Evolutionary conservation across 1,284 basidiomycete species (phyloP), one percentile per base, ranked within the genome.

Genomic region (Heterobasidion parviporum): DNA sequence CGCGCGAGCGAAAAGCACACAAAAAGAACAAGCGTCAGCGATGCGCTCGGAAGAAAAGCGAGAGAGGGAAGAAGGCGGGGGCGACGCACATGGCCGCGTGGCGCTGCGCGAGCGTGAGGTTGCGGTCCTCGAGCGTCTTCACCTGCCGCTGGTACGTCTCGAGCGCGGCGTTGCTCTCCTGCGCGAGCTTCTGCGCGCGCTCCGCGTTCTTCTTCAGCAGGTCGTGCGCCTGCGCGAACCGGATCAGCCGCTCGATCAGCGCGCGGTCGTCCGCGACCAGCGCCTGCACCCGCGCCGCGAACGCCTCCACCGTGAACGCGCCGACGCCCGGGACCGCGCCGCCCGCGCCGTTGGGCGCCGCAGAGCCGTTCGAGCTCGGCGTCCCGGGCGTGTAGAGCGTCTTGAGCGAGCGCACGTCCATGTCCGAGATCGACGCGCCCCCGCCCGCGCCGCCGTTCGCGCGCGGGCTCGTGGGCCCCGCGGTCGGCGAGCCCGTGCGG

Each of bases 131-230:
- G 54, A 94, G 74, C 47, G 78, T 79, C 62, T 80, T 79, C 3
- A 94, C 88, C 66, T 94, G 92, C 71, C 84, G 85, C 73, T 94
- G 89, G 67, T 95, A 95, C 34, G 87, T 93, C 74, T 91, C 89
- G 44, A 96, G 72, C 18, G 85, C 88, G 14, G 68, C 67, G 58
- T 83, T 85, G 50, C 87, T 88, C 57, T 93, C 92, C 67, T 87
- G 83, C 1, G 91, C 92, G 26, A 96, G 77, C 68, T 91, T 92
- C 74, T 93, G 89, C 10, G 92, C 92, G 52, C 90, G 79, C 62
- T 90, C 88, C 16, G 92, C 92, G 66, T 95, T 95, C 71, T 86
- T 88, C 78, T 92, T 94, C 60, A 94, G 77, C 60, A 93, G 65
- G 63, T 94, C 92, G 61, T 94, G 87, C 53, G 92, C 90, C 68